Conservation (phyloP, 495 filamentous ascomycete species). For the Extremus antarcticus region DNA sequence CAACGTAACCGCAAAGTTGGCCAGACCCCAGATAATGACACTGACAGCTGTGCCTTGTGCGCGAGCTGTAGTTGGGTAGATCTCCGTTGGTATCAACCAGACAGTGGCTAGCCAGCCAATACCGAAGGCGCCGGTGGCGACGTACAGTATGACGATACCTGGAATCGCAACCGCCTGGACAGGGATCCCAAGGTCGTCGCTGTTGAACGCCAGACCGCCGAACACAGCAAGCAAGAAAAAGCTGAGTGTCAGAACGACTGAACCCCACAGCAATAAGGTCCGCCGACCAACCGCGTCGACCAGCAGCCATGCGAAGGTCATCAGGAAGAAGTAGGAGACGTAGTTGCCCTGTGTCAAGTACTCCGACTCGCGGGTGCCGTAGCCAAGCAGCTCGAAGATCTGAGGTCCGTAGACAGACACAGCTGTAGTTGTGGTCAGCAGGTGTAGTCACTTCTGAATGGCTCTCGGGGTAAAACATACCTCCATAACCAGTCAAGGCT, state of each 20-base stretch:
- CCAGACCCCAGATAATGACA: constrained; percentile 47
- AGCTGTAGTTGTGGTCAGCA: constrained; percentile 40
- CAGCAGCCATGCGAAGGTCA: constrained; percentile 42
- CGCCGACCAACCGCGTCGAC: constrained; percentile 45
- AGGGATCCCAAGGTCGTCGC: constrained; percentile 26
- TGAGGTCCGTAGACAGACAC: constrained; percentile 50
- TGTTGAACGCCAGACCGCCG: constrained; percentile 33
- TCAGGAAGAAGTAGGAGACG: constrained; percentile 43
- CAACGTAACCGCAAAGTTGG: constrained; percentile 46
- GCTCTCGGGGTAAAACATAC: neutral
- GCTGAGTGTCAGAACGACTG: constrained; percentile 33
- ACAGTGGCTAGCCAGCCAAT: constrained; percentile 46
- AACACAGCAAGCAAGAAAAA: constrained; percentile 39
- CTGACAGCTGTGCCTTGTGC: constrained; percentile 43
- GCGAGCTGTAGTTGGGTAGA: constrained; percentile 43
- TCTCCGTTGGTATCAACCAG: constrained; percentile 51
- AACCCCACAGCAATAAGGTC: constrained; percentile 40
- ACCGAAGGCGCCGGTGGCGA: constrained; percentile 46
- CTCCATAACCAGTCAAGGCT: constrained; percentile 43
- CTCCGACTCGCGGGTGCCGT: constrained; percentile 35
- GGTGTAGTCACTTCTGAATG: neutral
- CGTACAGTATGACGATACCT: constrained; percentile 37
- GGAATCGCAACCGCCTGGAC: constrained; percentile 34
- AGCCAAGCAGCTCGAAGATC: constrained; percentile 45
- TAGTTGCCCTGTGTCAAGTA: constrained; percentile 45